phyloP scores from a whole-genome alignment of 169 alveolate genomes.

The Theileria luwenshuni region DNA sequence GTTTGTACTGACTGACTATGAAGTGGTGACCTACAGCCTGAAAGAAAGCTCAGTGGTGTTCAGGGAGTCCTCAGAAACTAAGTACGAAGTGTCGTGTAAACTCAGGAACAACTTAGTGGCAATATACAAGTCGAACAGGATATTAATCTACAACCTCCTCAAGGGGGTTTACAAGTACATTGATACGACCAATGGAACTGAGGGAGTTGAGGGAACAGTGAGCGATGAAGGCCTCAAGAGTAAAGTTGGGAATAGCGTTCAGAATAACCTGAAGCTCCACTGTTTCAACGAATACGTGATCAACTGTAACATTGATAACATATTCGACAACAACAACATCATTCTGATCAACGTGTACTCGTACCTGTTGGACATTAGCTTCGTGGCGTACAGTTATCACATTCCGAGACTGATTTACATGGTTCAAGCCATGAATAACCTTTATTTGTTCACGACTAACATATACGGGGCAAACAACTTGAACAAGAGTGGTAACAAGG shows the following conservation, averaged over 20 bases:
- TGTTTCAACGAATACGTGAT: conserved; percentile 11
- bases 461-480: neutral
- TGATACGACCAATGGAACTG: neutral
- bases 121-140: neutral
- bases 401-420: conserved; percentile 17
- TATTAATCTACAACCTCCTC: conserved; percentile 3
- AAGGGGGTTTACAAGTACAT: conserved; percentile 9
- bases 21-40: conserved; percentile 11
- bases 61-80: conserved; percentile 8
- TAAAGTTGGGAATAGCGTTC: neutral
- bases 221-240: neutral
- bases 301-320: conserved; percentile 19
- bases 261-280: conserved; percentile 2
- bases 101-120: conserved; percentile 4
- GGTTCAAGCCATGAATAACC: conserved; percentile 15
- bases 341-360: conserved; percentile 14
- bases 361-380: conserved; percentile 17
- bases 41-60: neutral
- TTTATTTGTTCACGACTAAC: conserved; percentile 18
- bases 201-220: neutral
- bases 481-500: neutral
- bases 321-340: conserved; percentile 23
- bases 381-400: conserved; percentile 18
- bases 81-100: conserved; percentile 9
- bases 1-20: conserved; percentile 7